Evolutionary conservation across 257 asterid species (phyloP).

Genomic region (Osmanthus fragrans): DNA sequence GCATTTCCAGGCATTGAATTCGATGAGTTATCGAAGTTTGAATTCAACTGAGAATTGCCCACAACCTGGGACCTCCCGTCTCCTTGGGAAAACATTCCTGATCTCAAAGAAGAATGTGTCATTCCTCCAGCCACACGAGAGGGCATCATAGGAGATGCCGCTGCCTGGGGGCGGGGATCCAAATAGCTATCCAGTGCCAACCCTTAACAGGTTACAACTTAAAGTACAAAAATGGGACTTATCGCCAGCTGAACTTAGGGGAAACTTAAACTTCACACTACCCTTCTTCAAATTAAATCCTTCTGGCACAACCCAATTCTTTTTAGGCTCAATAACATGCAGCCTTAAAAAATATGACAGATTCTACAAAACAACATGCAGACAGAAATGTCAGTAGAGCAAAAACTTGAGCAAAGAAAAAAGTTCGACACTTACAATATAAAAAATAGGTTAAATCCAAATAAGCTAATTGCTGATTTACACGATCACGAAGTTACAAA

Average conservation of each 20-base stretch:
- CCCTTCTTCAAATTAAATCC: slow-evolving; percentile 1
- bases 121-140: slow-evolving; percentile 73
- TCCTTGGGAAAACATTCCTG: slow-evolving; percentile 82
- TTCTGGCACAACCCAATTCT: slow-evolving; percentile 6
- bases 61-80: slow-evolving; percentile 66
- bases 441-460: background rate
- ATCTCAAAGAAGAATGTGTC: slow-evolving; percentile 78
- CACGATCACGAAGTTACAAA: slow-evolving; percentile 8
- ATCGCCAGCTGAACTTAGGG: background rate
- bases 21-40: slow-evolving; percentile 67
- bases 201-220: slow-evolving; percentile 14
- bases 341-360: slow-evolving; percentile 10
- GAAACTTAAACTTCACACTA: slow-evolving; percentile 16
- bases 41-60: slow-evolving; percentile 72
- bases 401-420: slow-evolving; percentile 10
- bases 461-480: background rate
- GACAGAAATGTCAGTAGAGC: slow-evolving; percentile 12
- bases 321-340: slow-evolving; percentile 8
- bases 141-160: slow-evolving; percentile 64
- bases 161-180: slow-evolving; percentile 35
- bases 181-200: slow-evolving; percentile 45
- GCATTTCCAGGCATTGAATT: slow-evolving; percentile 57
- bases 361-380: slow-evolving; percentile 24
- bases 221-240: slow-evolving; percentile 4
- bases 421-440: background rate